phyloP scores from a whole-genome alignment of 345 rosid species.

The Bretschneidera sinensis region DNA sequence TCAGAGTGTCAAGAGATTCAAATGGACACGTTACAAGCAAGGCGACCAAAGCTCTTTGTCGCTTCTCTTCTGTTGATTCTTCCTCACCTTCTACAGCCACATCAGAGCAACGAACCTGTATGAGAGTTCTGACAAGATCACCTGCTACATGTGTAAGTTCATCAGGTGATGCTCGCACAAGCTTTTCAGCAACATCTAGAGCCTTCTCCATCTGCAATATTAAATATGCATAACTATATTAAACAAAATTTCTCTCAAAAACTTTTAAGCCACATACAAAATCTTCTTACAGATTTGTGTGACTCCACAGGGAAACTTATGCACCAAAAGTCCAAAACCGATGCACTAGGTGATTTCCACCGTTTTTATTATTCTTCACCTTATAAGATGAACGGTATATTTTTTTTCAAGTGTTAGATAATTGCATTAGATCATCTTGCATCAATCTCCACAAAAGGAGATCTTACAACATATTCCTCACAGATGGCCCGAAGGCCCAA shows the following conservation, averaged over 20 bases:
- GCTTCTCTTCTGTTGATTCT: constrained; percentile 93
- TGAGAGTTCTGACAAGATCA: constrained; percentile 71
- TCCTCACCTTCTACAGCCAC: constrained; percentile 90
- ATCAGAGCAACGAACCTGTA: constrained; percentile 91
- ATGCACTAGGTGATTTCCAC: not conserved
- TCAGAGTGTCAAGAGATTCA: constrained; percentile 64
- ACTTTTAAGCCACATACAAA: not conserved
- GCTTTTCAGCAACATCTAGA: constrained; percentile 76
- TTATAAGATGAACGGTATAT: not conserved
- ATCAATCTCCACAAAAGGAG: constrained; percentile 7
- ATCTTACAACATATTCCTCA: constrained; percentile 5
- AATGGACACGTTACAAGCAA: constrained; percentile 73
- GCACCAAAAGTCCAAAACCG: not conserved
- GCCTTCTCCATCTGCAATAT: constrained; percentile 80
- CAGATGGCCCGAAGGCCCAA: not conserved
- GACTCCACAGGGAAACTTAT: not conserved
- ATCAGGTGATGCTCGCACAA: constrained; percentile 92
- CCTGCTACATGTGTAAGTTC: constrained; percentile 74
- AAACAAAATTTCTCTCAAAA: not conserved
- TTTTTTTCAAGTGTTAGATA: no score
- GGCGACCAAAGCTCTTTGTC: constrained; percentile 80
- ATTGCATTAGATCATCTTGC: no score
- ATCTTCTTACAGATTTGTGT: not conserved
- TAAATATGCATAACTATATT: not conserved
- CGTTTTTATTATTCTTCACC: not conserved